Conservation (phyloP, 75 land plant species). For the Adiantum capillusveneris region DNA sequence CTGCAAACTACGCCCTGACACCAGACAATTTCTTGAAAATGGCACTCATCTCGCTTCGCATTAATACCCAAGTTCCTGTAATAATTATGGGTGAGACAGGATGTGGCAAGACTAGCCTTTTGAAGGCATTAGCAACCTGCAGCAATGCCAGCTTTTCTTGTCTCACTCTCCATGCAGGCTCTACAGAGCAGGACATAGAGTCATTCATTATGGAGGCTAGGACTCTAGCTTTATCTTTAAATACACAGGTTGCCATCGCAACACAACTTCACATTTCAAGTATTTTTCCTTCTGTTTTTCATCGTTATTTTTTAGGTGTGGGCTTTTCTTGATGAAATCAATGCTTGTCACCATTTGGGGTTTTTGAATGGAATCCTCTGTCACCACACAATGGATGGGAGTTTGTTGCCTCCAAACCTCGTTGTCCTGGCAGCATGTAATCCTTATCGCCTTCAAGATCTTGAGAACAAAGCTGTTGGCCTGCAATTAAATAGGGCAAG, state of each 20-base stretch:
- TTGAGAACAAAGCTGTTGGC: conserved; percentile 11
- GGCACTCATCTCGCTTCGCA: conserved; percentile 21
- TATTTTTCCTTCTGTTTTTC: no score
- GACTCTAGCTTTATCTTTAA: background rate
- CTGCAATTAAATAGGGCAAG: conserved; percentile 10
- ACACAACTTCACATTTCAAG: no score
- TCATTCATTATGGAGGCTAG: conserved; percentile 8
- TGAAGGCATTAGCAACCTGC: conserved; percentile 12
- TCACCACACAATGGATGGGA: conserved; percentile 14
- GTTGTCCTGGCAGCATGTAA: conserved; percentile 23
- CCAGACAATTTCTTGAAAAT: conserved; percentile 25
- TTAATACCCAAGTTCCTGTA: conserved; percentile 13
- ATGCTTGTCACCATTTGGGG: conserved; percentile 24
- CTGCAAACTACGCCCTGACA: conserved; percentile 16
- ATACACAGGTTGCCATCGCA: conserved; percentile 3
- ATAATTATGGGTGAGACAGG: conserved; percentile 30
- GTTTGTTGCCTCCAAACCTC: background rate
- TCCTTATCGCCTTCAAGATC: conserved; percentile 18
- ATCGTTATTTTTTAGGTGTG: conserved; percentile 9
- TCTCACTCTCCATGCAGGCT: conserved; percentile 23
- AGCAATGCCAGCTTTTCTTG: conserved; percentile 8
- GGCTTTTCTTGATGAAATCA: conserved; percentile 26
- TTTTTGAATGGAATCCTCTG: conserved; percentile 16
- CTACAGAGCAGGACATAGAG: conserved; percentile 11
- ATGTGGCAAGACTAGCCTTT: conserved; percentile 27